Percentiles rank a stretch among this genome's conserved stretches.
Evolutionary conservation across 1,139 yeast species (phyloP).

Genomic region (Zhuliangozyma blackwelliae): DNA sequence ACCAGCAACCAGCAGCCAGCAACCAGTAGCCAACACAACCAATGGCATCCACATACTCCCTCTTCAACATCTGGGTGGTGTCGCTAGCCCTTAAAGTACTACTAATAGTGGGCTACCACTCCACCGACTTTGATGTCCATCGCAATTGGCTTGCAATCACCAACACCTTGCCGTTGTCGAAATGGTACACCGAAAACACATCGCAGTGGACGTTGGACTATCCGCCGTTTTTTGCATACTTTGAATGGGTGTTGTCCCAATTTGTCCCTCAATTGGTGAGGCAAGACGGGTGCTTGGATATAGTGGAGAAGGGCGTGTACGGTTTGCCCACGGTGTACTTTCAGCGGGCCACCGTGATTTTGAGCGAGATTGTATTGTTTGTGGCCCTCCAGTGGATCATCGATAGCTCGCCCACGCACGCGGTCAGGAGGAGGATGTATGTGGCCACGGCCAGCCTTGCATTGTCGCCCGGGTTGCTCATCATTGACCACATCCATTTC

Average conservation of each 20-base stretch:
- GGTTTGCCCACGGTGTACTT: conserved; percentile 76
- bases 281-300: conserved; percentile 74
- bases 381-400: conserved; percentile 70
- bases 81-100: conserved; percentile 35
- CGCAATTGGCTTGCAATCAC: conserved; percentile 96
- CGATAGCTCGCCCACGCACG: conserved; percentile 40
- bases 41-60: conserved; percentile 17
- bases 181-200: conserved; percentile 84
- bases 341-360: conserved; percentile 77
- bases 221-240: conserved; percentile 96
- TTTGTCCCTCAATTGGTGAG: conserved; percentile 63
- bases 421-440: conserved; percentile 44
- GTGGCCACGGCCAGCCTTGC: conserved; percentile 81
- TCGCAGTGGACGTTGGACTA: conserved; percentile 96
- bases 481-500: conserved; percentile 90
- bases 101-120: conserved; percentile 50
- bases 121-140: conserved; percentile 96
- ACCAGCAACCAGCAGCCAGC: not conserved
- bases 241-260: conserved; percentile 75
- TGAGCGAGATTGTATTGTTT: conserved; percentile 71
- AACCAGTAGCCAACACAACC: too few relatives aligned
- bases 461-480: conserved; percentile 81
- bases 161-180: conserved; percentile 60
- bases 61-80: conserved; percentile 38
- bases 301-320: conserved; percentile 61